Percentiles rank a stretch among this genome's conserved stretches.
phyloP scores from a whole-genome alignment of 352 stramenopile genomes.

The Phytophthora kernoviae region DNA sequence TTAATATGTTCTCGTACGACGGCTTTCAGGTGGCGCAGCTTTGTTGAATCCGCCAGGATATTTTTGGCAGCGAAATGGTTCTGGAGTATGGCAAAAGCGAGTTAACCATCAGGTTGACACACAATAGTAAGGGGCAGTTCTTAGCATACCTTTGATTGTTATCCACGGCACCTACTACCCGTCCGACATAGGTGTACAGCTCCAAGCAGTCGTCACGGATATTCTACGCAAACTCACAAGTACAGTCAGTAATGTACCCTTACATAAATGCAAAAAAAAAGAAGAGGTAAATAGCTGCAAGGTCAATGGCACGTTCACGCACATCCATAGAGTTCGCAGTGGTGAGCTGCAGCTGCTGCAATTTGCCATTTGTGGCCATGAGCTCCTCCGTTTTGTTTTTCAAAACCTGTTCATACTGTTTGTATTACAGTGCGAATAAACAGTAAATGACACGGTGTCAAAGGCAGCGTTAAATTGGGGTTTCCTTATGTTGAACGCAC shows the following conservation, averaged over 20 bases:
- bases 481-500: slow-evolving; percentile 14
- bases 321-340: slow-evolving; percentile 58
- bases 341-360: slow-evolving; percentile 43
- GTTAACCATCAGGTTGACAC: no score
- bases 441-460: background rate
- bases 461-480: no score
- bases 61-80: slow-evolving; percentile 58
- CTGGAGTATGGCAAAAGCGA: slow-evolving; percentile 7
- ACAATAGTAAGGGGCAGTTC: background rate
- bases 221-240: slow-evolving; percentile 34
- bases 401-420: slow-evolving; percentile 68
- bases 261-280: background rate
- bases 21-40: slow-evolving; percentile 73
- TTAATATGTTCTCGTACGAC: slow-evolving; percentile 41
- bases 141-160: slow-evolving; percentile 26
- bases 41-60: slow-evolving; percentile 71
- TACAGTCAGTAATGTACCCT: slow-evolving; percentile 2
- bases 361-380: slow-evolving; percentile 29
- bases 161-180: slow-evolving; percentile 41
- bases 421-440: background rate
- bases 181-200: slow-evolving; percentile 66
- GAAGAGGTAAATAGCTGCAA: background rate
- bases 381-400: slow-evolving; percentile 58
- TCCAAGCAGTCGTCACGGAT: slow-evolving; percentile 72
- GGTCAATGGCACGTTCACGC: background rate